Conservation (phyloP, 2,329 filamentous ascomycete genomes). For the Akanthomyces uredinophilus region DNA sequence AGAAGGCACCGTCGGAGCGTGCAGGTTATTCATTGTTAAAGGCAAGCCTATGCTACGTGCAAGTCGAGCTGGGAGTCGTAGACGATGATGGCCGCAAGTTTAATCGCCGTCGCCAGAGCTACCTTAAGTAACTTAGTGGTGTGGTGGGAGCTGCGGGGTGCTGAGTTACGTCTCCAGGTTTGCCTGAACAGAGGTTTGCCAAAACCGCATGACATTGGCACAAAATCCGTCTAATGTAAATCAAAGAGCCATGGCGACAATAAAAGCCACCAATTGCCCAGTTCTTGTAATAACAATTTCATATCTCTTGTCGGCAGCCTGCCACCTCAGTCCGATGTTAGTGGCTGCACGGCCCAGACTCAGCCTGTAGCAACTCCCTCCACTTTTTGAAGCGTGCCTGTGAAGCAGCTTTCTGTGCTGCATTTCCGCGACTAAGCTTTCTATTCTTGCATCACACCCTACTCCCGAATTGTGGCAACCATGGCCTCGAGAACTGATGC, state of each 20-base stretch:
- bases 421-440: background rate
- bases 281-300: background rate
- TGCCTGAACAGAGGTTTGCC: background rate
- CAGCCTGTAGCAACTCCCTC: background rate
- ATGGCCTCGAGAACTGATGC: constrained; percentile 86
- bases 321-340: background rate
- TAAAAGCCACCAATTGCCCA: background rate
- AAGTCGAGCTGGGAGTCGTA: background rate
- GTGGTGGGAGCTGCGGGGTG: constrained; percentile 7
- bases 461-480: constrained; percentile 20
- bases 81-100: background rate
- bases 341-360: background rate
- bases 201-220: background rate
- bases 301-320: background rate
- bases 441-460: background rate
- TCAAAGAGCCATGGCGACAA: background rate
- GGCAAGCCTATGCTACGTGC: background rate
- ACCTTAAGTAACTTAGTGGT: background rate
- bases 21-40: constrained; percentile 47
- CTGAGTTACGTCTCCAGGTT: constrained; percentile 3
- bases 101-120: background rate
- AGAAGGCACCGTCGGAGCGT: constrained; percentile 60
- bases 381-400: constrained; percentile 9
- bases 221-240: background rate
- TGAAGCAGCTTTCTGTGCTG: background rate